Evolutionary conservation across 2,329 filamentous ascomycete genomes (phyloP).

Genomic region (Xylaria sp.): DNA sequence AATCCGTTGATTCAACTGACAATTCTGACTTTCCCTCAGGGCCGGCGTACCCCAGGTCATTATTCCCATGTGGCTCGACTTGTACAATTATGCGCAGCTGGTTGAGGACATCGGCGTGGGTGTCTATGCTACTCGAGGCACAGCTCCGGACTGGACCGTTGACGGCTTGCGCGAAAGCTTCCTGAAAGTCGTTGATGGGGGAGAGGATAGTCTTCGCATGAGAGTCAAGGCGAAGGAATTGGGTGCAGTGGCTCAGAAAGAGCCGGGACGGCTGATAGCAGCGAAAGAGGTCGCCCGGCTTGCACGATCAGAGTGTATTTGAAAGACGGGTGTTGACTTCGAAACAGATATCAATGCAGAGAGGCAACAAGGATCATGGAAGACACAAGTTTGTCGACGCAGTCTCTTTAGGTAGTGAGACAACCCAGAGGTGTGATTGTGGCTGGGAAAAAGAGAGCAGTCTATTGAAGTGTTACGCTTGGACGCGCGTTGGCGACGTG

Average conservation of each 20-base stretch:
- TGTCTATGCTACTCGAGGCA: constrained; percentile 20
- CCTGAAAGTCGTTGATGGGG: constrained; percentile 15
- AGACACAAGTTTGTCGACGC: too few relatives aligned
- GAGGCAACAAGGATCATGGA: too few relatives aligned
- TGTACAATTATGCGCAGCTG: constrained; percentile 27
- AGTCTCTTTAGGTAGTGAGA: too few relatives aligned
- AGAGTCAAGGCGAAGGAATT: constrained; percentile 19
- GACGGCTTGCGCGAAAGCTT: constrained; percentile 20
- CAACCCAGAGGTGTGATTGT: too few relatives aligned
- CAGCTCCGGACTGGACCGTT: constrained; percentile 20
- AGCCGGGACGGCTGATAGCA: constrained; percentile 24
- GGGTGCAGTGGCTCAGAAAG: constrained; percentile 6
- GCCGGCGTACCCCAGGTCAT: constrained; percentile 27
- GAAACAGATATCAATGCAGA: too few relatives aligned
- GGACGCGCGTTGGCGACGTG: too few relatives aligned
- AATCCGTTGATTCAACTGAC: neutral
- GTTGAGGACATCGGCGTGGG: constrained; percentile 28
- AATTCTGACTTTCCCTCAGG: neutral
- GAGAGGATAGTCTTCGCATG: neutral
- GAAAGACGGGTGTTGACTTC: too few relatives aligned
- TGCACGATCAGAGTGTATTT: constrained; percentile 10
- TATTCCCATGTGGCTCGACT: constrained; percentile 28
- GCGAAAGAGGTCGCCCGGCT: constrained; percentile 25
- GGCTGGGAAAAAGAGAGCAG: too few relatives aligned
- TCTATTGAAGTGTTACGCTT: too few relatives aligned